These are phyloP conservation scores for Podaxis mareebaensis DNA, from an alignment of 768 basidiomycete genomes.

Conservation along the genomic window DNA sequence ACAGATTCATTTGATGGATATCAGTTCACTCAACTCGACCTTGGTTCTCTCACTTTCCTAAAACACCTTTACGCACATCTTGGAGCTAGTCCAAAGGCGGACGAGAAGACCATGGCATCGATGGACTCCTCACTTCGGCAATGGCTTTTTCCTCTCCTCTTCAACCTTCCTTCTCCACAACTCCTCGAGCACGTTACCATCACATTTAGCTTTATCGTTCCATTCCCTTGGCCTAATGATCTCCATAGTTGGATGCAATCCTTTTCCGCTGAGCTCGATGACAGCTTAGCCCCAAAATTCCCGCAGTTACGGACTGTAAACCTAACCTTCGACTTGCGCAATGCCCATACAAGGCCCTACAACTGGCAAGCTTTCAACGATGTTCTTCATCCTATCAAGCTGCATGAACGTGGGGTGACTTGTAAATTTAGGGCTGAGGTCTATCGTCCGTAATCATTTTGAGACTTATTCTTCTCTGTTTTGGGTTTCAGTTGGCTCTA, in stretches of 20 bases:
- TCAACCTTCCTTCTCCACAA: conserved; percentile 2
- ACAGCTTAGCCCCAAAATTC: neutral
- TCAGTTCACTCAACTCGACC: conserved; percentile 11
- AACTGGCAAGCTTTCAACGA: conserved; percentile 9
- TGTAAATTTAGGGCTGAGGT: conserved; percentile 5
- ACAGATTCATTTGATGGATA: conserved; percentile 10
- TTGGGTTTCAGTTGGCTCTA: neutral
- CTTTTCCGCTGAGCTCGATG: conserved; percentile 5
- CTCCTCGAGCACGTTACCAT: conserved; percentile 5
- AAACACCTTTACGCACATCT: conserved; percentile 9
- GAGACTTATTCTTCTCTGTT: neutral
- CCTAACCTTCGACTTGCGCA: conserved; percentile 7
- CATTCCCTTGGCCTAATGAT: conserved; percentile 14
- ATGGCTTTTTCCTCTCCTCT: conserved; percentile 13
- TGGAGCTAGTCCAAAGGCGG: conserved; percentile 10
- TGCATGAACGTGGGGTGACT: conserved; percentile 3
- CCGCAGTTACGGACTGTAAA: neutral
- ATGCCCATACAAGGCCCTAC: conserved; percentile 10
- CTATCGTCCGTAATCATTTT: conserved; percentile 5
- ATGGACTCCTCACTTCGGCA: conserved; percentile 11
- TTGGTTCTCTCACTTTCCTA: conserved; percentile 1
- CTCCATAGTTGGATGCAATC: conserved; percentile 10
- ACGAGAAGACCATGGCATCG: conserved; percentile 4
- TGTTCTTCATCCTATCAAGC: neutral
- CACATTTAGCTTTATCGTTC: conserved; percentile 12